Percentiles rank a stretch among this genome's conserved stretches.
These are phyloP conservation scores for Calonectria pauciramosa DNA, from an alignment of 2,329 filamentous ascomycete genomes.

Conservation along the genomic window DNA sequence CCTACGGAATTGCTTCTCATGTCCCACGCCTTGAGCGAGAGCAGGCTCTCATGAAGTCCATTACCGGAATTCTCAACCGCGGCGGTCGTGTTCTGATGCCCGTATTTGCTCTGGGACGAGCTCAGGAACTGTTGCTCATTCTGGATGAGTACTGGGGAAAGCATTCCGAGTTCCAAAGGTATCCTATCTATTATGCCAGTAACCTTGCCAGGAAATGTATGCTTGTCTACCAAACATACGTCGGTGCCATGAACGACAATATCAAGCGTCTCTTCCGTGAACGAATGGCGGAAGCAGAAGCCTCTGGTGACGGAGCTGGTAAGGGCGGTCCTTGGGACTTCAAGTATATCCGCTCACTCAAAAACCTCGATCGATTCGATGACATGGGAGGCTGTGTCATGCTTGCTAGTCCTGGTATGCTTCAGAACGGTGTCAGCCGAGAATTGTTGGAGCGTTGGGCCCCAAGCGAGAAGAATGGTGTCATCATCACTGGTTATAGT, in stretches of 20 bases:
- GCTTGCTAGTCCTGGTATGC: slow-evolving; percentile 97
- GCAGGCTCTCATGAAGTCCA: slow-evolving; percentile 93
- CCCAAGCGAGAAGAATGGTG: slow-evolving; percentile 95
- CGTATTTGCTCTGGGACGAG: slow-evolving; percentile 93
- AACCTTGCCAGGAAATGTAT: slow-evolving; percentile 97
- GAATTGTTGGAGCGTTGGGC: slow-evolving; percentile 96
- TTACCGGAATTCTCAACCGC: slow-evolving; percentile 90
- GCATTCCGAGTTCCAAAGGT: slow-evolving; percentile 88
- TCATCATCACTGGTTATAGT: slow-evolving; percentile 98
- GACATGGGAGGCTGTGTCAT: slow-evolving; percentile 97
- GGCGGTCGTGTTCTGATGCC: slow-evolving; percentile 95
- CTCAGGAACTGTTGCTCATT: slow-evolving; percentile 94
- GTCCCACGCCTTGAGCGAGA: slow-evolving; percentile 92
- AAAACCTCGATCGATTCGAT: slow-evolving; percentile 94
- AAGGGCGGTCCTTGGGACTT: slow-evolving; percentile 97
- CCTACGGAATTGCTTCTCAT: slow-evolving; percentile 95
- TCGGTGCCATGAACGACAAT: slow-evolving; percentile 99
- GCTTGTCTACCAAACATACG: slow-evolving; percentile 98
- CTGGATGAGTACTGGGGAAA: slow-evolving; percentile 97
- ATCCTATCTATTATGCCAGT: slow-evolving; percentile 97
- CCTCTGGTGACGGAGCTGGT: slow-evolving; percentile 78
- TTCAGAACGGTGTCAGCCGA: slow-evolving; percentile 95
- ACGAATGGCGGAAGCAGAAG: slow-evolving; percentile 91
- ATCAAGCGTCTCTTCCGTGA: slow-evolving; percentile 96
- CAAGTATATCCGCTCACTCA: slow-evolving; percentile 90